Conservation (phyloP, 1,139 yeast genomes). For the Blastobotrys aristatus region DNA sequence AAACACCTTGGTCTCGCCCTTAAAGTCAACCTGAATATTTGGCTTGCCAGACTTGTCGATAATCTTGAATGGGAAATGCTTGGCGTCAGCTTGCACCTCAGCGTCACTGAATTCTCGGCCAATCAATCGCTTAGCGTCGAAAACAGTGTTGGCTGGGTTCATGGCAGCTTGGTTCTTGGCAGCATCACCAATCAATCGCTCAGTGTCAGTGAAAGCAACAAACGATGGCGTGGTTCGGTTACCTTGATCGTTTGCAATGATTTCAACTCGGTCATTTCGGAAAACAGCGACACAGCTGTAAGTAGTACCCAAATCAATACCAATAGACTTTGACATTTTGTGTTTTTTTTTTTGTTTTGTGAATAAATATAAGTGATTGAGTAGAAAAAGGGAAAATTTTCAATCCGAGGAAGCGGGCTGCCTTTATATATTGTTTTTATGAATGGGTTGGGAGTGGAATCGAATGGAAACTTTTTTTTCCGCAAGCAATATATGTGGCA, state of each 20-base stretch:
- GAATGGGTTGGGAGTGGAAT: too few relatives aligned
- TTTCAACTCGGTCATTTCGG: conserved; percentile 86
- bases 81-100: conserved; percentile 86
- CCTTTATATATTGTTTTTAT: neutral
- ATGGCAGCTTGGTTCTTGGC: conserved; percentile 98
- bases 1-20: conserved; percentile 88
- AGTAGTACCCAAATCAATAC: conserved; percentile 97
- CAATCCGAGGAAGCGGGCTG: neutral
- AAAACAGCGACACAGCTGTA: conserved; percentile 98
- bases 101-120: conserved; percentile 89
- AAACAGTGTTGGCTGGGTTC: conserved; percentile 93
- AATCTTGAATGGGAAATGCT: conserved; percentile 96
- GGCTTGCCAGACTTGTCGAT: conserved; percentile 83
- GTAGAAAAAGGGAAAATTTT: neutral
- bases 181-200: conserved; percentile 97
- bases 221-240: conserved; percentile 97
- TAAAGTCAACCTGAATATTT: conserved; percentile 83
- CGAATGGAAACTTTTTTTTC: neutral
- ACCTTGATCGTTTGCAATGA: conserved; percentile 97
- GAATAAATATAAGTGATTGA: neutral
- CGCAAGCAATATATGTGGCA: too few relatives aligned
- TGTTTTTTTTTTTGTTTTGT: neutral
- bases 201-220: conserved; percentile 94
- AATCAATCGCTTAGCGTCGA: conserved; percentile 94
- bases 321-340: conserved; percentile 35